Conservation (phyloP, 768 basidiomycete species). For the Boletus reticuloceps region DNA sequence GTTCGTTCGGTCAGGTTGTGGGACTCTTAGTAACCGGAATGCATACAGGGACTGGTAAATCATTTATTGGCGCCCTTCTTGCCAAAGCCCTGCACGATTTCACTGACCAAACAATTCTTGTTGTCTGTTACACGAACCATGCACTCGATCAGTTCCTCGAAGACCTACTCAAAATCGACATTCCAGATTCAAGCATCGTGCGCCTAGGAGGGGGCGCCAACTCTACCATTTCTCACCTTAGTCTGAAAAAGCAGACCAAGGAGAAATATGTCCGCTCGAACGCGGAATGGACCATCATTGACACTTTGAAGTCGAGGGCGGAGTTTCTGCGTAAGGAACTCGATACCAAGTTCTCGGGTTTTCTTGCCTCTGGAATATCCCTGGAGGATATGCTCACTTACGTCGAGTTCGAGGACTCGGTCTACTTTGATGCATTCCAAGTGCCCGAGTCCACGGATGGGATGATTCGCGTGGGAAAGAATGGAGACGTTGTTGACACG, state of each 20-base stretch:
- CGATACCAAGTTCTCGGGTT: slow-evolving; percentile 28
- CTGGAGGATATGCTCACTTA: slow-evolving; percentile 37
- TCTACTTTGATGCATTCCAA: slow-evolving; percentile 45
- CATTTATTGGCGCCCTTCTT: slow-evolving; percentile 64
- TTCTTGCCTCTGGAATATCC: slow-evolving; percentile 19
- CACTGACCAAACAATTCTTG: slow-evolving; percentile 49
- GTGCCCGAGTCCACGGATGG: slow-evolving; percentile 43
- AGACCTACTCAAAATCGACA: slow-evolving; percentile 58
- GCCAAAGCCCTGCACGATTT: slow-evolving; percentile 55
- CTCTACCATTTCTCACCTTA: slow-evolving; percentile 41
- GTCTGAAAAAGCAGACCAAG: slow-evolving; percentile 39
- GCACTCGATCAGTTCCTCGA: slow-evolving; percentile 69
- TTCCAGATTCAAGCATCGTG: slow-evolving; percentile 46
- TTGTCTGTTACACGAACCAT: slow-evolving; percentile 73
- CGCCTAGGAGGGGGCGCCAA: slow-evolving; percentile 58
- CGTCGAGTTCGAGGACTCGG: slow-evolving; percentile 50
- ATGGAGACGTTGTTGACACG: slow-evolving; percentile 34
- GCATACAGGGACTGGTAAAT: slow-evolving; percentile 63
- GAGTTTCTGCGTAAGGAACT: slow-evolving; percentile 19
- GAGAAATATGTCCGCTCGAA: slow-evolving; percentile 23
- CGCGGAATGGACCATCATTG: slow-evolving; percentile 41
- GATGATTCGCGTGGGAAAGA: slow-evolving; percentile 43
- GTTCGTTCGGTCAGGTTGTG: slow-evolving; percentile 6
- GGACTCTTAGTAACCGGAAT: not conserved
- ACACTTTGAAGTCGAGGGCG: slow-evolving; percentile 33